phyloP scores from a whole-genome alignment of 1,139 yeast species.

The Saccharomycopsis crataegensis region DNA sequence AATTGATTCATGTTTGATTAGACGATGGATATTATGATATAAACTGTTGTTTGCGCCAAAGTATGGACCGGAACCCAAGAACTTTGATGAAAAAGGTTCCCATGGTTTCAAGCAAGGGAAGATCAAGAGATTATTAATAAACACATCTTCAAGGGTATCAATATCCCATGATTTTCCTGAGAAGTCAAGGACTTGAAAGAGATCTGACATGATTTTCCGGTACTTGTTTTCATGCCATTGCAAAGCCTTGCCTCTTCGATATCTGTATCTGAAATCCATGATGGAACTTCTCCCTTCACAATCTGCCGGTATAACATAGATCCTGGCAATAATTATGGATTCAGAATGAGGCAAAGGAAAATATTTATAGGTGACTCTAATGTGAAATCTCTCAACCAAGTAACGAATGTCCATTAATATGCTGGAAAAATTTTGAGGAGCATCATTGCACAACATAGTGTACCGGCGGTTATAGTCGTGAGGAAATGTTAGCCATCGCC shows the following conservation, averaged over 20 bases:
- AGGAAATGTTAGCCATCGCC: constrained; percentile 49
- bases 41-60: not conserved
- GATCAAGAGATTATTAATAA: constrained; percentile 17
- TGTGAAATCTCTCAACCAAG: constrained; percentile 33
- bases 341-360: constrained; percentile 11
- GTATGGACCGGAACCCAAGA: constrained; percentile 19
- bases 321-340: constrained; percentile 30
- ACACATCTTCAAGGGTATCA: constrained; percentile 10
- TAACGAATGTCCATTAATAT: constrained; percentile 34
- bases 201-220: constrained; percentile 29
- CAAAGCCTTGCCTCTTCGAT: constrained; percentile 26
- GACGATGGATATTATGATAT: not conserved
- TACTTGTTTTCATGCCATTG: constrained; percentile 29
- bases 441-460: constrained; percentile 1
- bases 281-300: constrained; percentile 32
- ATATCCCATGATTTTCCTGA: constrained; percentile 28
- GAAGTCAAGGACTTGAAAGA: constrained; percentile 36
- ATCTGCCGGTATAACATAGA: constrained; percentile 46
- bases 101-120: constrained; percentile 17
- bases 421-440: constrained; percentile 19
- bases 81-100: not conserved
- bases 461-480: constrained; percentile 20
- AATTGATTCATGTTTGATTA: not conserved
- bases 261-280: constrained; percentile 29
- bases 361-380: constrained; percentile 40